Evolutionary conservation across 2,329 filamentous ascomycete genomes (phyloP), one percentile per base, ranked within the genome.

Genomic region (Rhexocercosporidium sp.): DNA sequence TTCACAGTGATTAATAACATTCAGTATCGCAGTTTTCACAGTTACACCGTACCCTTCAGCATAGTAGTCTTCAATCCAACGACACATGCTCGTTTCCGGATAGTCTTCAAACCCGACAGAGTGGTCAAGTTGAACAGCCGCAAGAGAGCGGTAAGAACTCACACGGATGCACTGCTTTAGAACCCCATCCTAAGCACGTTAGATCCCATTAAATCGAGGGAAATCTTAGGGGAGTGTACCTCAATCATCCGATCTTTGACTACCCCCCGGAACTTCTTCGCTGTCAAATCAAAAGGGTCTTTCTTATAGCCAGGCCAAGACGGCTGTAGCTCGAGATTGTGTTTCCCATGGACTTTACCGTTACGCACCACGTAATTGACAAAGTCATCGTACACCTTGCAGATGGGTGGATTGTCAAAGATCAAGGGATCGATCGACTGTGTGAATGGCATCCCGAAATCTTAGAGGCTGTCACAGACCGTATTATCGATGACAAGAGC

Each of bases 401-500:
- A 53, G 25, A 53, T 31, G 7, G 49, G 49, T 29, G 41, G 41
- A 20, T 20, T 44, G 41, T 44, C n/a, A 20, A 44, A 6, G 16
- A 44, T 44, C 2, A 18, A 44, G 41, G 16, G n/a, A n/a, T 44
- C n/a, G 16, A 20, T 16, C 6, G 41, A 18, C 41, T 44, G 4
- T 44, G 41, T 20, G 16, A 44, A 9, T 20, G 18, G 14, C 41
- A 44, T 44, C 41, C 41, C 41, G 41, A 44, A 16, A 44, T 44
- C 41, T 14, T 20, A 3, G 41, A 44, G 7, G n/a, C n/a, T 20
- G 7, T n/a, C 29, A 27, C 20, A 11, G 37, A 29, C 51, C 12
- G 14, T 12, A 20, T 29, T 3, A 53, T 66, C 22, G 18, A 57
- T 31, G 64, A 66, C 20, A 66, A 66, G 12, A 62, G 47, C 47